Percentiles rank a stretch among this genome's conserved stretches.
Evolutionary conservation across 2,329 filamentous ascomycete genomes (phyloP).

Genomic region (Penicillium sp.): DNA sequence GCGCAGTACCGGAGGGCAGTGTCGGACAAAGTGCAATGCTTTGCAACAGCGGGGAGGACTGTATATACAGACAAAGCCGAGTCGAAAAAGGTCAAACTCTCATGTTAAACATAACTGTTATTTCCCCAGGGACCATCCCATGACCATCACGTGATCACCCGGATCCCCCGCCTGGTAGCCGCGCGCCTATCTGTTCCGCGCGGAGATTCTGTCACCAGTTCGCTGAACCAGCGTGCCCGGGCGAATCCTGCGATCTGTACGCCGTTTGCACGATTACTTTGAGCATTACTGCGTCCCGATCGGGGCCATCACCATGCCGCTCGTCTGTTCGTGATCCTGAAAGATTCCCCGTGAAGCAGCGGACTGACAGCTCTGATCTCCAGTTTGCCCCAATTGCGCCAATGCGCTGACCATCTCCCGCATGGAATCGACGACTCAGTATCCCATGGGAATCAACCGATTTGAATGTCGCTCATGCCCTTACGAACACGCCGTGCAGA

Average conservation of each 20-base stretch:
- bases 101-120: slow-evolving; percentile 7
- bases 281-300: background rate
- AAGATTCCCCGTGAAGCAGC: background rate
- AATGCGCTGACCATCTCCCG: slow-evolving; percentile 50
- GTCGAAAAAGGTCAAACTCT: slow-evolving; percentile 2
- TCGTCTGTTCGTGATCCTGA: slow-evolving; percentile 18
- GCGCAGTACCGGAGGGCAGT: background rate
- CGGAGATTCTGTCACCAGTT: background rate
- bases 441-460: slow-evolving; percentile 61
- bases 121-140: slow-evolving; percentile 22
- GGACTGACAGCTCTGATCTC: slow-evolving; percentile 18
- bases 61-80: slow-evolving; percentile 15
- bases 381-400: slow-evolving; percentile 52
- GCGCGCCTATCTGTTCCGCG: slow-evolving; percentile 20
- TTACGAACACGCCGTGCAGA: slow-evolving; percentile 78
- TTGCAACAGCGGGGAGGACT: background rate
- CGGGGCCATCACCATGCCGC: slow-evolving; percentile 14
- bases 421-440: slow-evolving; percentile 36
- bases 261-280: background rate
- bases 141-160: slow-evolving; percentile 17
- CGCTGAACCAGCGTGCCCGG: background rate
- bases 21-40: background rate
- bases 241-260: background rate
- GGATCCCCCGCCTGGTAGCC: slow-evolving; percentile 17
- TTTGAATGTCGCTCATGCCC: slow-evolving; percentile 96